Conservation (phyloP, 208 protist species). For the Acanthamoeba sp. region DNA sequence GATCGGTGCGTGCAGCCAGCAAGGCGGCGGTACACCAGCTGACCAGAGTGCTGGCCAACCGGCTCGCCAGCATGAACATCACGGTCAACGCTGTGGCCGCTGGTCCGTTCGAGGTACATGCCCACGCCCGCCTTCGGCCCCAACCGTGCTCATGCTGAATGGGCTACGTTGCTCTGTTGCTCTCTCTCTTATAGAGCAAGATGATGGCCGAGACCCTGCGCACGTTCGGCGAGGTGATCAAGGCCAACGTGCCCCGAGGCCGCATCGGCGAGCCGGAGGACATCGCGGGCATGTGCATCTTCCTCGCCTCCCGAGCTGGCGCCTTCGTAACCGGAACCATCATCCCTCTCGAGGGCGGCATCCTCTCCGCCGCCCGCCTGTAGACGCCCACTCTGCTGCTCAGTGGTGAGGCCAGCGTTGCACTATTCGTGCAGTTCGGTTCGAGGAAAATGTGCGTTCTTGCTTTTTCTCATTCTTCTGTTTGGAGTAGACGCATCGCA, state of each 20-base stretch:
- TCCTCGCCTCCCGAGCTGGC: slow-evolving; percentile 23
- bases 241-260: neutral
- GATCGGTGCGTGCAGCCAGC: neutral
- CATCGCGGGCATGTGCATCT: slow-evolving; percentile 55
- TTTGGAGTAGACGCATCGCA: too few species aligned
- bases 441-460: neutral
- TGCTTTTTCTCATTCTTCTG: neutral
- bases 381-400: neutral
- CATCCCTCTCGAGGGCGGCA: slow-evolving; percentile 78
- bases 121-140: neutral
- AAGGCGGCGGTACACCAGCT: slow-evolving; percentile 81
- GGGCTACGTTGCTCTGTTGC: slow-evolving; percentile 55
- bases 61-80: slow-evolving; percentile 76
- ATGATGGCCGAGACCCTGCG: slow-evolving; percentile 66
- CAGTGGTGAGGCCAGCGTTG: too few species aligned
- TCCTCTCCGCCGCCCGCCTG: slow-evolving; percentile 16
- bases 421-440: neutral
- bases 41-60: slow-evolving; percentile 65
- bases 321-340: slow-evolving; percentile 75
- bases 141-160: neutral
- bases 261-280: slow-evolving; percentile 45
- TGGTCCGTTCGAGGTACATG: slow-evolving; percentile 74
- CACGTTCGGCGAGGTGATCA: slow-evolving; percentile 26
- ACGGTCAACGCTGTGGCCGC: slow-evolving; percentile 77
- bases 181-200: slow-evolving; percentile 61